A percentile compares a stretch with the other conserved stretches of the same genome.
Evolutionary conservation across 1,284 basidiomycete species (phyloP).

Genomic region (Earliella scabrosa): DNA sequence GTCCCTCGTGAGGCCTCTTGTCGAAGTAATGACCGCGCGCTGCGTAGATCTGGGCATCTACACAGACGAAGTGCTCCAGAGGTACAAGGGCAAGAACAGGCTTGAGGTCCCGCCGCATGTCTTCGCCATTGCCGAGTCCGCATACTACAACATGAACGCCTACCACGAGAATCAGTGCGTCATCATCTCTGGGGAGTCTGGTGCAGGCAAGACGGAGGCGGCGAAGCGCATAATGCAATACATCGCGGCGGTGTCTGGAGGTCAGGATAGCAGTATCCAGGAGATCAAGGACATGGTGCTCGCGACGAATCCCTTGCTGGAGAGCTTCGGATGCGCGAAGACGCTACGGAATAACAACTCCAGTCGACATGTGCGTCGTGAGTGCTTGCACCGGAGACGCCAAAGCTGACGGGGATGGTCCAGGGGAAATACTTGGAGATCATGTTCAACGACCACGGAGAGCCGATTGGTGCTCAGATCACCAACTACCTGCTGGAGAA

Average conservation of each 20-base stretch:
- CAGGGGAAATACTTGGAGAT: conserved; percentile 99
- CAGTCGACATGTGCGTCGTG: conserved; percentile 86
- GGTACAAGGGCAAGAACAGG: conserved; percentile 97
- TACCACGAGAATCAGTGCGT: conserved; percentile 99
- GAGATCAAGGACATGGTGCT: conserved; percentile 99
- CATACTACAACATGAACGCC: conserved; percentile 99
- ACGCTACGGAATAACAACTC: conserved; percentile 99
- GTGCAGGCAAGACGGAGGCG: conserved; percentile 96
- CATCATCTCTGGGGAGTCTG: conserved; percentile 99
- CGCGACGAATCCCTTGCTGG: conserved; percentile 96
- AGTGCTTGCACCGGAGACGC: no score
- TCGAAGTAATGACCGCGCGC: neutral
- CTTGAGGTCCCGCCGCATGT: conserved; percentile 99
- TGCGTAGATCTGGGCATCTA: conserved; percentile 93
- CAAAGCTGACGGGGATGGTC: no score
- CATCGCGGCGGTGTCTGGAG: conserved; percentile 95
- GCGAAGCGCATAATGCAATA: conserved; percentile 99
- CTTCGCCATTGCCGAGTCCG: conserved; percentile 94
- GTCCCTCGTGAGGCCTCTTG: no score
- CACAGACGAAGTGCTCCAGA: conserved; percentile 83
- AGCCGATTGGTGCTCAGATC: conserved; percentile 97
- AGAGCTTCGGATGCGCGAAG: conserved; percentile 99
- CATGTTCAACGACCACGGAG: conserved; percentile 94
- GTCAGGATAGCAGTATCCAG: conserved; percentile 85
- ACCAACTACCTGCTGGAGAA: conserved; percentile 99